Conservation (phyloP, 2,329 filamentous ascomycete genomes). For the Sclerotinia glacialis region DNA sequence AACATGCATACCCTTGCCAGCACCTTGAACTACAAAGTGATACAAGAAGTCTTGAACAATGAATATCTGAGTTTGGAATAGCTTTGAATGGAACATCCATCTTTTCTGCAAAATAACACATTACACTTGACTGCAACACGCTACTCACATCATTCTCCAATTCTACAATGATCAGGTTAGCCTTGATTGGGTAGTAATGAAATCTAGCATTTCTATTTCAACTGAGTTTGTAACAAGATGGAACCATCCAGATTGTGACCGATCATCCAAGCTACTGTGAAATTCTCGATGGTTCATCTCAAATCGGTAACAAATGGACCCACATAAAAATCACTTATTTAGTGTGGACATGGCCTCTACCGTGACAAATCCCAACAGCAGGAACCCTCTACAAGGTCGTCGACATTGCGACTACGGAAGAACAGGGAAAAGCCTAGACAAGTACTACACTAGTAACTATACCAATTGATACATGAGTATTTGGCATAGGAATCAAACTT, state of each 20-base stretch:
- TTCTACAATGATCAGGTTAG: too few relatives aligned
- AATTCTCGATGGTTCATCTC: not conserved
- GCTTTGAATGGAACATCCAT: too few relatives aligned
- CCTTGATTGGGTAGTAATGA: too few relatives aligned
- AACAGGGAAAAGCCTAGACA: not conserved
- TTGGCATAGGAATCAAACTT: too few relatives aligned
- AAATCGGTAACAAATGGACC: not conserved
- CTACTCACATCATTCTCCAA: too few relatives aligned
- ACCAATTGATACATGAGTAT: too few relatives aligned
- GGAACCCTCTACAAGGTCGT: not conserved
- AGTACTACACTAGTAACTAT: not conserved
- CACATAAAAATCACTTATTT: not conserved
- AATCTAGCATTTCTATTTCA: too few relatives aligned
- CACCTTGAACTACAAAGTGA: not conserved
- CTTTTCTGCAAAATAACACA: too few relatives aligned
- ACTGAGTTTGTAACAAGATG: not conserved
- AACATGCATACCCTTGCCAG: constrained; percentile 5
- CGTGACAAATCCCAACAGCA: not conserved
- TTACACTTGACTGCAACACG: too few relatives aligned
- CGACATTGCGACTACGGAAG: not conserved
- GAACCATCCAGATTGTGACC: not conserved
- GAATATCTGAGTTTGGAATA: too few relatives aligned
- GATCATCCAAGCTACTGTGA: not conserved
- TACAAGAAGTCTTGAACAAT: not conserved
- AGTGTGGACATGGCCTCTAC: not conserved